phyloP scores from a whole-genome alignment of 2,329 filamentous ascomycete genomes.

The Emergomyces orientalis region DNA sequence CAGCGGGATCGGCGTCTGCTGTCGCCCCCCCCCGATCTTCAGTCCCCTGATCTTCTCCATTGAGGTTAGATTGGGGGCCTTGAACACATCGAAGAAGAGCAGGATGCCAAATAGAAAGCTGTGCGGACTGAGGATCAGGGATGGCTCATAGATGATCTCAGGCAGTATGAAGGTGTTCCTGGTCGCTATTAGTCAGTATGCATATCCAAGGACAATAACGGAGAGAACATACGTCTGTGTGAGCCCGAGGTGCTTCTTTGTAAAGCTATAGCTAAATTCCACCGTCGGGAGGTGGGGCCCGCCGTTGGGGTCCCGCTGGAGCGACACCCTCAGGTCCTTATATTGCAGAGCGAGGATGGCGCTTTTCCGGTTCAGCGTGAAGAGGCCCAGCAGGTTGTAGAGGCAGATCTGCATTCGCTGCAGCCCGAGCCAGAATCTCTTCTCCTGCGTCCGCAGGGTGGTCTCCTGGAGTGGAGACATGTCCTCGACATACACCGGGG shows the following conservation, averaged over 20 bases:
- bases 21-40: conserved; percentile 14
- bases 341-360: conserved; percentile 18
- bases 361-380: conserved; percentile 18
- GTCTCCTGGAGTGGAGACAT: conserved; percentile 19
- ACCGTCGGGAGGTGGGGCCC: conserved; percentile 8
- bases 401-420: conserved; percentile 19
- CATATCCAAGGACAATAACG: neutral
- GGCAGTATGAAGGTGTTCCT: conserved; percentile 29
- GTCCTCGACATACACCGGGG: conserved; percentile 20
- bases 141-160: conserved; percentile 30
- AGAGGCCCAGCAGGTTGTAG: conserved; percentile 19
- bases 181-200: neutral
- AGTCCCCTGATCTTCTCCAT: conserved; percentile 20
- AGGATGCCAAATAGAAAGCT: conserved; percentile 27
- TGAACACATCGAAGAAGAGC: conserved; percentile 20
- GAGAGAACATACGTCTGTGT: conserved; percentile 3
- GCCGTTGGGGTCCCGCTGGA: conserved; percentile 17
- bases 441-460: conserved; percentile 17
- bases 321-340: conserved; percentile 17
- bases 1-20: conserved; percentile 18
- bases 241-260: conserved; percentile 1
- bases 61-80: conserved; percentile 16
- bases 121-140: conserved; percentile 30
- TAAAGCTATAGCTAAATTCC: neutral
- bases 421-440: conserved; percentile 18